phyloP scores from a whole-genome alignment of 257 asterid genomes.

The Nyctanthes arbortristis region DNA sequence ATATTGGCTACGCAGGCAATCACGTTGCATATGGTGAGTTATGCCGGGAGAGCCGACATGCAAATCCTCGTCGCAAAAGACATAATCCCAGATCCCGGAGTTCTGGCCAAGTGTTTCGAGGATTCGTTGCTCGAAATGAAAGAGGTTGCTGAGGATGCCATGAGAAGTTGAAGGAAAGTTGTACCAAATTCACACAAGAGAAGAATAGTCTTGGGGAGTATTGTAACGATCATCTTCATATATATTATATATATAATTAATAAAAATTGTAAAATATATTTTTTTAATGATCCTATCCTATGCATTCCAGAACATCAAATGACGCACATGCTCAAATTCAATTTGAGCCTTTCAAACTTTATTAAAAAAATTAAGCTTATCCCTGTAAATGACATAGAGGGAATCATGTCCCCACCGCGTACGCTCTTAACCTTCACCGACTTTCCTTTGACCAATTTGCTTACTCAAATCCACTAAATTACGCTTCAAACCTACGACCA shows the following conservation, averaged over 20 bases:
- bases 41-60: slow-evolving; percentile 68
- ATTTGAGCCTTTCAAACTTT: too few relatives aligned
- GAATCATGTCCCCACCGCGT: background rate
- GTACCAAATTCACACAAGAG: background rate
- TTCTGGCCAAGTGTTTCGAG: slow-evolving; percentile 67
- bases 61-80: slow-evolving; percentile 84
- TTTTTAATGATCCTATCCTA: too few relatives aligned
- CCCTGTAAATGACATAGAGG: background rate
- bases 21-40: slow-evolving; percentile 88
- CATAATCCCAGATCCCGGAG: slow-evolving; percentile 65
- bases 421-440: background rate
- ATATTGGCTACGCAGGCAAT: slow-evolving; percentile 51
- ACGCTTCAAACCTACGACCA: background rate
- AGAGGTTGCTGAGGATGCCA: slow-evolving; percentile 38
- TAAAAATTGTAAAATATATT: too few relatives aligned
- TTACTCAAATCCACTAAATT: background rate
- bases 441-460: background rate
- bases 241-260: too few relatives aligned
- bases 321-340: too few relatives aligned
- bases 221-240: too few relatives aligned
- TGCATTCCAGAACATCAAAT: too few relatives aligned
- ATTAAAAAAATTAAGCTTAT: too few relatives aligned
- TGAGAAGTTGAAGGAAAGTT: slow-evolving; percentile 6
- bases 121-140: slow-evolving; percentile 69
- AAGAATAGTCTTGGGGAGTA: too few relatives aligned